phyloP scores from a whole-genome alignment of 2,329 filamentous ascomycete species.

The Paecilomyces sp. region DNA sequence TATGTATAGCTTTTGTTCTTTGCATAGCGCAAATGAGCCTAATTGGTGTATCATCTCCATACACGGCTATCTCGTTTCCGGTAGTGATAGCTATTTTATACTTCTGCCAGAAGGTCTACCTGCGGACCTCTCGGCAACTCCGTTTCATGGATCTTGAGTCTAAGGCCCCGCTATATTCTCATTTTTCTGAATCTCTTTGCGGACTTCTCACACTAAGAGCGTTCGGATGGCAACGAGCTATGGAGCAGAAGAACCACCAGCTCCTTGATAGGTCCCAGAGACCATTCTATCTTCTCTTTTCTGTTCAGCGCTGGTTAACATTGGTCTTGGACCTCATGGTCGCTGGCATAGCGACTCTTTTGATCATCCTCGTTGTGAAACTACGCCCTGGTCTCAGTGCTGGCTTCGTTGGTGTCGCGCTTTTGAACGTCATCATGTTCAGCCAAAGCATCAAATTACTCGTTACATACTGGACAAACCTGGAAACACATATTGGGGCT shows the following conservation, averaged over 20 bases:
- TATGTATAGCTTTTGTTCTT: slow-evolving; percentile 14
- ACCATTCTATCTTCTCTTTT: slow-evolving; percentile 52
- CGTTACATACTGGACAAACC: slow-evolving; percentile 48
- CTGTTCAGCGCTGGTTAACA: slow-evolving; percentile 52
- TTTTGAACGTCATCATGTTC: slow-evolving; percentile 49
- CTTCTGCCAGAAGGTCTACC: slow-evolving; percentile 50
- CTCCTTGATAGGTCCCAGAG: slow-evolving; percentile 49
- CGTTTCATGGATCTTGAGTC: slow-evolving; percentile 56
- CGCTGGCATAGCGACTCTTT: slow-evolving; percentile 39
- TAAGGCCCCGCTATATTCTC: slow-evolving; percentile 52
- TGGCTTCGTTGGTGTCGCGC: slow-evolving; percentile 46
- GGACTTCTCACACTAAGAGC: slow-evolving; percentile 51
- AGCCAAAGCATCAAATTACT: slow-evolving; percentile 45
- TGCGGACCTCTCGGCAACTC: slow-evolving; percentile 54
- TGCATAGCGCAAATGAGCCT: slow-evolving; percentile 43
- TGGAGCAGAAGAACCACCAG: slow-evolving; percentile 38
- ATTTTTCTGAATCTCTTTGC: slow-evolving; percentile 51
- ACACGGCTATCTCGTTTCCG: slow-evolving; percentile 45
- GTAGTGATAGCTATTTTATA: slow-evolving; percentile 42
- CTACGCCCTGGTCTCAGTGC: slow-evolving; percentile 37
- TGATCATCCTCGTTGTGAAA: slow-evolving; percentile 45
- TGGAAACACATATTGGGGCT: slow-evolving; percentile 54
- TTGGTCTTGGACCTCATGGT: slow-evolving; percentile 47
- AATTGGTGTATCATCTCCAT: slow-evolving; percentile 42
- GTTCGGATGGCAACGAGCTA: slow-evolving; percentile 46